A percentile compares a stretch with the other conserved stretches of the same genome.
Evolutionary conservation across 169 alveolate genomes (phyloP).

Genomic region (Eimeria tenella): DNA sequence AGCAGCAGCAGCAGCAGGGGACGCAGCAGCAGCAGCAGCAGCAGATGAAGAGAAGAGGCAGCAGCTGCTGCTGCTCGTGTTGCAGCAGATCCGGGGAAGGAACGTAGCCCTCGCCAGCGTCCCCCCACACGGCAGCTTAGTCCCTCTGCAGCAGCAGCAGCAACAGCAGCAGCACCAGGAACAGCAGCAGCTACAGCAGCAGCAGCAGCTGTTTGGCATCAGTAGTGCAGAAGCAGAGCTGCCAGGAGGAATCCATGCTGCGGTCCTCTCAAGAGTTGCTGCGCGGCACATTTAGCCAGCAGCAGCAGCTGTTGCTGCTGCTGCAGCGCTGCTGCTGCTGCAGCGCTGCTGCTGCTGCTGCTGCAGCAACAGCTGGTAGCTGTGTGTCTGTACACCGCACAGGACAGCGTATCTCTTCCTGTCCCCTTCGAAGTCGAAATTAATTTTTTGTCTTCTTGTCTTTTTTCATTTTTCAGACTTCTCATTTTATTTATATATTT

Average conservation of each 20-base stretch:
- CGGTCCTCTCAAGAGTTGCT: constrained; percentile 21
- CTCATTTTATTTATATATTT: no score
- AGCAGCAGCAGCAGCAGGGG: constrained; percentile 16
- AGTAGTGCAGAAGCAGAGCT: constrained; percentile 3
- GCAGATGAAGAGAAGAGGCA: not conserved
- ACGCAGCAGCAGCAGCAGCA: constrained; percentile 7
- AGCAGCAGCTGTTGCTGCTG: not conserved
- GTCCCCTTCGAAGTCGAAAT: not conserved
- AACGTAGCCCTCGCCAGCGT: not conserved
- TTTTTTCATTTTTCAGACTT: not conserved
- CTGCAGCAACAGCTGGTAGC: not conserved
- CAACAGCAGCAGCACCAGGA: not conserved
- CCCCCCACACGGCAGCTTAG: not conserved
- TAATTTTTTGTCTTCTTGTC: not conserved
- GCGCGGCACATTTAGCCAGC: not conserved
- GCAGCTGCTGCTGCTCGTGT: constrained; percentile 12
- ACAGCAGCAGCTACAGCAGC: not conserved
- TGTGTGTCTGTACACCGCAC: not conserved
- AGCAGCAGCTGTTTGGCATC: not conserved
- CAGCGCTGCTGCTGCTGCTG: not conserved
- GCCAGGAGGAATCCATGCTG: constrained; percentile 6
- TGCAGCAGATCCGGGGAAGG: constrained; percentile 21
- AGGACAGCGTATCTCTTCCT: not conserved
- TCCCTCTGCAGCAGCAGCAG: not conserved
- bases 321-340: not conserved